Conservation (phyloP, 495 filamentous ascomycete genomes). For the Neurospora sp. region DNA sequence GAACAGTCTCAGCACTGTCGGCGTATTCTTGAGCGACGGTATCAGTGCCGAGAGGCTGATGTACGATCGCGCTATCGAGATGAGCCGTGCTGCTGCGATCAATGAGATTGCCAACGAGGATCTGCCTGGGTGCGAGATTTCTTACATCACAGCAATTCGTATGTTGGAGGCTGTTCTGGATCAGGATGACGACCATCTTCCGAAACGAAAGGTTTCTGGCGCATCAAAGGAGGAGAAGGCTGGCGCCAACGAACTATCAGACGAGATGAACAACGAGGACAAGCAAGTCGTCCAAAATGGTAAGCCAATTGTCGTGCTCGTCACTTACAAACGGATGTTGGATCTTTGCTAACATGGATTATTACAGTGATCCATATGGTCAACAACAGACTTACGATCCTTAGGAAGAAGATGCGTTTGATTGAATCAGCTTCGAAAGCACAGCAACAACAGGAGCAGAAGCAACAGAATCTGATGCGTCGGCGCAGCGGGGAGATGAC, state of each 20-base stretch:
- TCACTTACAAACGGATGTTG: neutral
- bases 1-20: conserved; percentile 47
- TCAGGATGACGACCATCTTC: conserved; percentile 60
- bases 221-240: conserved; percentile 33
- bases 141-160: conserved; percentile 80
- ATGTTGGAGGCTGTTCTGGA: conserved; percentile 94
- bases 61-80: conserved; percentile 95
- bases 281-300: conserved; percentile 61
- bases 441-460: conserved; percentile 18
- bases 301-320: conserved; percentile 18
- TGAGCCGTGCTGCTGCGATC: conserved; percentile 89
- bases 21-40: conserved; percentile 50
- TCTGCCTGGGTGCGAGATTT: conserved; percentile 79
- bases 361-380: conserved; percentile 38
- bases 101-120: conserved; percentile 91
- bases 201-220: conserved; percentile 27
- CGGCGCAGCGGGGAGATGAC: conserved; percentile 37
- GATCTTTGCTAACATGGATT: conserved; percentile 6
- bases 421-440: conserved; percentile 33
- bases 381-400: conserved; percentile 23
- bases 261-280: conserved; percentile 61
- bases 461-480: conserved; percentile 21
- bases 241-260: conserved; percentile 33
- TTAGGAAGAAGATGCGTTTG: conserved; percentile 35
- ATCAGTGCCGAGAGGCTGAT: conserved; percentile 93